Percentiles rank a stretch among this genome's conserved stretches.
Evolutionary conservation across 1,284 basidiomycete genomes (phyloP).

Genomic region (Dichomitus squalens): DNA sequence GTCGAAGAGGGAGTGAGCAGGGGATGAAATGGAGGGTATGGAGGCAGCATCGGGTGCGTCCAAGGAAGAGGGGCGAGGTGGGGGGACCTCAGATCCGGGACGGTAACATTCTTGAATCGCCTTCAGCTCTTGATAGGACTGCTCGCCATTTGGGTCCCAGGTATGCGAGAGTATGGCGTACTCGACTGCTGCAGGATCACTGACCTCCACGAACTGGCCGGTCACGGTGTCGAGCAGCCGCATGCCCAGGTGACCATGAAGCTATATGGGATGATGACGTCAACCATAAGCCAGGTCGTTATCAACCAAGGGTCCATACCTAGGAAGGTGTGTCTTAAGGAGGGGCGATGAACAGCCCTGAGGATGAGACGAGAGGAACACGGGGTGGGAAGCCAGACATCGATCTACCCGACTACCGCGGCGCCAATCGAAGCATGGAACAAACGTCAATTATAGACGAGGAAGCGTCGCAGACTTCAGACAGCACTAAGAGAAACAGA

Average conservation of each 20-base stretch:
- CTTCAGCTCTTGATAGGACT: constrained; percentile 7
- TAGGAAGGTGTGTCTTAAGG: too few relatives aligned
- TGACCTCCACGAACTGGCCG: constrained; percentile 5
- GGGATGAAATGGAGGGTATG: not conserved
- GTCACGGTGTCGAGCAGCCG: constrained; percentile 8
- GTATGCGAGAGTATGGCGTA: constrained; percentile 15
- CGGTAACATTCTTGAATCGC: not conserved
- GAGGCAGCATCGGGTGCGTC: too few relatives aligned
- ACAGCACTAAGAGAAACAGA: not conserved
- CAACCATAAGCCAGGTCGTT: too few relatives aligned
- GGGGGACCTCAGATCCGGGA: not conserved
- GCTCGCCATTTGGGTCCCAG: constrained; percentile 5
- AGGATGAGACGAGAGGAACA: too few relatives aligned
- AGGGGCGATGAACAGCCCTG: too few relatives aligned
- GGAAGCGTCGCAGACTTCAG: not conserved
- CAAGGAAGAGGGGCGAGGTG: too few relatives aligned
- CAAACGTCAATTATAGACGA: not conserved
- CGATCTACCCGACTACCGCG: not conserved
- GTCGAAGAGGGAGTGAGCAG: not conserved
- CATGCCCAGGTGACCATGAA: too few relatives aligned
- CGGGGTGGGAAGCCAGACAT: not conserved
- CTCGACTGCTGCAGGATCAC: not conserved
- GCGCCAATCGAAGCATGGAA: not conserved
- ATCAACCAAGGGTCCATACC: too few relatives aligned
- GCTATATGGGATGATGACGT: too few relatives aligned